Evolutionary conservation across 495 filamentous ascomycete species (phyloP).

Genomic region (Pseudevernia furfuracea): DNA sequence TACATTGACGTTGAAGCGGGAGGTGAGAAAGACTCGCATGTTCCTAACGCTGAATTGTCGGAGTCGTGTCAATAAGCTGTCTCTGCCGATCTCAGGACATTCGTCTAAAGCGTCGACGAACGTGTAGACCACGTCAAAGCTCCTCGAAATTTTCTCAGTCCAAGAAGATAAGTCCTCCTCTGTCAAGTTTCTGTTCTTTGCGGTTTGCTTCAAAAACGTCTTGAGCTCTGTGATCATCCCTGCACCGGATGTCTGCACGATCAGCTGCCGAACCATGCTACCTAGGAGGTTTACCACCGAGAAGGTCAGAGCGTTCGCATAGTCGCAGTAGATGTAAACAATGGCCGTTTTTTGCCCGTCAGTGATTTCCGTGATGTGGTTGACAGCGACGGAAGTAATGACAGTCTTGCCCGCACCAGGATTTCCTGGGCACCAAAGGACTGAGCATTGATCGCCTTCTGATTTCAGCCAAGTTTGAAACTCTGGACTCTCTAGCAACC

Average conservation of each 20-base stretch:
- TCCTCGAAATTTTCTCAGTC: background rate
- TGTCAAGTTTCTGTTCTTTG: constrained; percentile 7
- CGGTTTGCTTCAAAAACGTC: background rate
- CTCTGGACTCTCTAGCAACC: constrained; percentile 8
- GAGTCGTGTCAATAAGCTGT: constrained; percentile 19
- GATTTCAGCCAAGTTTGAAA: constrained; percentile 1
- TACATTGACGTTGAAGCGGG: constrained; percentile 25
- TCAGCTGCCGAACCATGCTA: constrained; percentile 14
- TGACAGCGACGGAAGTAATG: constrained; percentile 15
- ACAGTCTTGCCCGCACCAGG: constrained; percentile 14
- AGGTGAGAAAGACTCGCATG: constrained; percentile 27
- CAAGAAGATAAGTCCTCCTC: constrained; percentile 3
- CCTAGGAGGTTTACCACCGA: constrained; percentile 3
- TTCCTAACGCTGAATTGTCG: background rate
- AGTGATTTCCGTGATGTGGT: constrained; percentile 4
- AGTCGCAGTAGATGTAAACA: constrained; percentile 14
- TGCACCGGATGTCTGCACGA: constrained; percentile 5
- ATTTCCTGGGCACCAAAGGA: constrained; percentile 14
- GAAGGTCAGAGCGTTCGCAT: constrained; percentile 2
- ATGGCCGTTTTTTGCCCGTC: background rate
- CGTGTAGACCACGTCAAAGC: constrained; percentile 3
- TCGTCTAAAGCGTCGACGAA: constrained; percentile 28
- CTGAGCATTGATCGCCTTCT: background rate
- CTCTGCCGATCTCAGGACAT: constrained; percentile 22
- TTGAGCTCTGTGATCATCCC: constrained; percentile 3